Evolutionary conservation across 345 rosid species (phyloP), one percentile per base, ranked within the genome.

Genomic region (Toxicodendron radicans): DNA sequence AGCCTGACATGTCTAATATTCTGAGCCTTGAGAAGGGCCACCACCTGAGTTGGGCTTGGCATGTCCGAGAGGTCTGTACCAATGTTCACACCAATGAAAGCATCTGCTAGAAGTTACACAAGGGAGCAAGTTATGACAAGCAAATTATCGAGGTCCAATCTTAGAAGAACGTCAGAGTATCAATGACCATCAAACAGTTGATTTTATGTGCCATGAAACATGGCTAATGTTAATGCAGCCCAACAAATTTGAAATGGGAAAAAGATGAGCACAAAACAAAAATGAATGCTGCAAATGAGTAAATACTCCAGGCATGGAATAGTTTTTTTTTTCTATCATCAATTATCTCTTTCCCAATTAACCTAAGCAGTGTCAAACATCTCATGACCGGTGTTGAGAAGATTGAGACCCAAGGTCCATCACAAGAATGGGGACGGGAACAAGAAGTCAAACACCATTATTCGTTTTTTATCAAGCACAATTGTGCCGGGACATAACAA

Each of bases 21-120:
- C 73, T 96, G 99, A 70, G 97, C 84, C 87, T 86, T 93, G 58
- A 96, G 95, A 60, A 96, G 95, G 68, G 92, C 80, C 54, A 83
- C 98, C 60, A 89, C 94, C 86, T 93, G 90, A 75, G 95, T 87
- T 45, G 98, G 95, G 77, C 86, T 87, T 20, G 98, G 97, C 97
- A 96, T 90, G 77, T 92, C 83, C 1, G 98, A 90, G 27, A 96
- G 84, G 74, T 90, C 92, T 3, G 92, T 93, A 46, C 98, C 99
- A 16, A 96, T 80, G 82, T 96, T 96, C 72, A 93, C 94, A 58
- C 99, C 98, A 17, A 96, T 70, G 72, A 89, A 88, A 57, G 95
- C 88, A 83, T 86, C 99, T 92, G 86, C 67, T 82, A 66, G 10
- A 83, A 69, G 17, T 32, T 41, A 17, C 58, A 20, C 49, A 66